Evolutionary conservation across 495 filamentous ascomycete genomes (phyloP), one percentile per base, ranked within the genome.

Genomic region (Daldinia bambusicola): DNA sequence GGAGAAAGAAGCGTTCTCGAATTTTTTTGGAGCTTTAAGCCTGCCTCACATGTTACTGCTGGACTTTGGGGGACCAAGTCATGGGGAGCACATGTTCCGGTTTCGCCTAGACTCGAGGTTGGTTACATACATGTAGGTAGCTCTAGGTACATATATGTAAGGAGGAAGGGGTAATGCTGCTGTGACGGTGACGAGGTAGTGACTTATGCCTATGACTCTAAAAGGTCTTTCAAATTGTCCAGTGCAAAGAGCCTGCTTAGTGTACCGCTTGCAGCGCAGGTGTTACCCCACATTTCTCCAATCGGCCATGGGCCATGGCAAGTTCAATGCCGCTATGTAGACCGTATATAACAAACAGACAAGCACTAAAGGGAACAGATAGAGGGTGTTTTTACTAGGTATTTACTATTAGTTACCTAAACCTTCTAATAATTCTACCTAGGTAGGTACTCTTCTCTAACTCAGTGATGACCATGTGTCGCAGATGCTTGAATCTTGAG

Each of bases 201-300:
- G 32, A 22, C 32, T 38, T 60, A 53, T 53, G 56, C 32, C 56
- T 60, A 53, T 53, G 56, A 41, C 56, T 59, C 20, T 60, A 3
- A 32, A 41, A 32, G 22, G 26, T 53, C 12, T 26, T 26, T 16
- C 22, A 31, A 30, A 13, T 13, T 56, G 26, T 26, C 1, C 6
- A 4, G 13, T 18, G 16, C 12, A 56, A 36, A 38, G 57, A 50
- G 50, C 55, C 48, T 70, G 66, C 55, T 66, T 65, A 55, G 7
- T 57, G 38, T 36, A 45, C 13, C 6, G 40, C 30, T 63, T 50
- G 51, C 66, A 62, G 66, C 20, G 51, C 20, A 59, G n/a, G 18
- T 12, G 20, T 18, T 67, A 72, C 70, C 60, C 70, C 70, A 72
- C 70, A 68, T 61, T 71, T 68, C 70, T 61, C 65, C 51, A 72